Conservation (phyloP, 257 asterid genomes). For the Fraxinus excelsior region DNA sequence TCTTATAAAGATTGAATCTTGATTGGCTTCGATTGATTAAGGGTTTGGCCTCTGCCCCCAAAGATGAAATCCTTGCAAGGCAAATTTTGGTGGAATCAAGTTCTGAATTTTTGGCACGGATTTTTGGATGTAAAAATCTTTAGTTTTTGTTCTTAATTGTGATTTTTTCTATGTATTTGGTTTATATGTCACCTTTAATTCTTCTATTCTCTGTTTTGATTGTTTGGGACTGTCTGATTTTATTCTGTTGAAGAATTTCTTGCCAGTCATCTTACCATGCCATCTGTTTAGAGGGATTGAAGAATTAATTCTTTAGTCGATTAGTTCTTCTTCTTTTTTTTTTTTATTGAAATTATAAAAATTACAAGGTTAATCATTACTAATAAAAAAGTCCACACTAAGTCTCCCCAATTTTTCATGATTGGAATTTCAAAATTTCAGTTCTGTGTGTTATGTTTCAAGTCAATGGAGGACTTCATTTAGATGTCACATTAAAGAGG, state of each 20-base stretch:
- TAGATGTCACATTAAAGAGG: neutral
- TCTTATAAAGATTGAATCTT: neutral
- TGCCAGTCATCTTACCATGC: conserved; percentile 10
- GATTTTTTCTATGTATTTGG: neutral
- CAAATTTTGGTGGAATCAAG: conserved; percentile 15
- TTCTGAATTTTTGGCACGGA: conserved; percentile 7
- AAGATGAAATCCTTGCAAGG: conserved; percentile 17
- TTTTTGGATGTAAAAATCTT: conserved; percentile 1
- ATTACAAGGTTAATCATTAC: too few species aligned
- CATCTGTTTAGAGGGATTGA: conserved; percentile 14
- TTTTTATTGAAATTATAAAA: too few species aligned
- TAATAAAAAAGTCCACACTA: neutral
- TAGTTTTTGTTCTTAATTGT: conserved; percentile 1
- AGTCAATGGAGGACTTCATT: conserved; percentile 13
- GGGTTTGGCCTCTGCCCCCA: neutral
- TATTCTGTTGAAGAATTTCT: conserved; percentile 12
- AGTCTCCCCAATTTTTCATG: neutral
- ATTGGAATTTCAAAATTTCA: conserved; percentile 18
- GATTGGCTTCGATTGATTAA: conserved; percentile 19
- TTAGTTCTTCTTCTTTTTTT: neutral
- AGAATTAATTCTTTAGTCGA: neutral
- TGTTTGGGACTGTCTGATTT: neutral
- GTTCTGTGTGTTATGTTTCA: conserved; percentile 7
- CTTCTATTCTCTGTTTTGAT: conserved; percentile 5
- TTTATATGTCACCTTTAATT: neutral